Evolutionary conservation across 2,329 filamentous ascomycete genomes (phyloP).

Genomic region (Grosmannia penicillata): DNA sequence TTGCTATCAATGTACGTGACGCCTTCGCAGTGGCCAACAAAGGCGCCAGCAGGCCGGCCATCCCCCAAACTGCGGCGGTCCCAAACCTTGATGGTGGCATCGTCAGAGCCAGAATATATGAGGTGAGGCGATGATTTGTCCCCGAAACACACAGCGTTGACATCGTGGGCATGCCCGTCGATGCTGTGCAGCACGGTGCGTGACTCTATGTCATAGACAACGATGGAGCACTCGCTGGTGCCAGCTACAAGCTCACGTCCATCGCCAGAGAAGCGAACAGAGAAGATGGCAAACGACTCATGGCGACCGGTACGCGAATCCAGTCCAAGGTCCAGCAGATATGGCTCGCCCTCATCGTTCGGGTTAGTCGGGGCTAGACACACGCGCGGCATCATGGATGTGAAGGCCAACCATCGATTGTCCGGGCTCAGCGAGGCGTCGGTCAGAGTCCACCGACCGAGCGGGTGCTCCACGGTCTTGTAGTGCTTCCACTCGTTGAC

Average conservation of each 20-base stretch:
- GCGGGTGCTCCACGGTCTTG: slow-evolving; percentile 74
- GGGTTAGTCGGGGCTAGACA: slow-evolving; percentile 82
- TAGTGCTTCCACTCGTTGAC: slow-evolving; percentile 94
- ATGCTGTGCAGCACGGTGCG: slow-evolving; percentile 60
- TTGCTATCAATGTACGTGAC: slow-evolving; percentile 57
- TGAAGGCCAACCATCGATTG: slow-evolving; percentile 84
- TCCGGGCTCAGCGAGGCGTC: slow-evolving; percentile 85
- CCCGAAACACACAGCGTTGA: slow-evolving; percentile 94
- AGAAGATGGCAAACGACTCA: slow-evolving; percentile 65
- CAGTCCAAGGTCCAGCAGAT: slow-evolving; percentile 69
- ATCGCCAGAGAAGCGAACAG: slow-evolving; percentile 82
- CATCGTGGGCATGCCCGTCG: slow-evolving; percentile 68
- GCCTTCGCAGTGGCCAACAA: slow-evolving; percentile 52
- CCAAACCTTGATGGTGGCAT: slow-evolving; percentile 91
- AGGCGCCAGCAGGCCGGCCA: slow-evolving; percentile 52
- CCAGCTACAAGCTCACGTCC: slow-evolving; percentile 83
- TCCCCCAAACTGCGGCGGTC: slow-evolving; percentile 87
- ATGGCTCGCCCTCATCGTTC: slow-evolving; percentile 64
- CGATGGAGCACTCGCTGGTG: slow-evolving; percentile 62
- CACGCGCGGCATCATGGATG: slow-evolving; percentile 71
- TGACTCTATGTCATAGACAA: slow-evolving; percentile 86
- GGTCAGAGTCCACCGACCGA: slow-evolving; percentile 89
- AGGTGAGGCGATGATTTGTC: slow-evolving; percentile 83
- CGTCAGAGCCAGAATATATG: slow-evolving; percentile 89
- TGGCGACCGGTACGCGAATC: no score